phyloP scores from a whole-genome alignment of 2,329 filamentous ascomycete species.

The Colletotrichum tanaceti region DNA sequence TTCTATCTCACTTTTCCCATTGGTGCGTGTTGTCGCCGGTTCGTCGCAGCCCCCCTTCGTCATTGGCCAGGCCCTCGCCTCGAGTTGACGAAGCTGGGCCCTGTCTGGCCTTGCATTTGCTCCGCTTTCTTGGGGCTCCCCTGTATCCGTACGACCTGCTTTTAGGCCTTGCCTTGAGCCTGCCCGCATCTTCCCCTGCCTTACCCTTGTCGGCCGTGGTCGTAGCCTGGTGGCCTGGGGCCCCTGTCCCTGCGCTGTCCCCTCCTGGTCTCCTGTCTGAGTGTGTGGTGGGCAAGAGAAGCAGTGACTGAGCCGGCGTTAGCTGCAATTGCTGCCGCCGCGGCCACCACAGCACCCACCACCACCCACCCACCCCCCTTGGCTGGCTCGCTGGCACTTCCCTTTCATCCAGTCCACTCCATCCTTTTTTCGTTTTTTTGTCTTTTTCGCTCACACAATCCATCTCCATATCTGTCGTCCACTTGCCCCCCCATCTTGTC shows the following conservation, averaged over 20 bases:
- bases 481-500: slow-evolving; percentile 48
- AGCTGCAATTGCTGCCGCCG: slow-evolving; percentile 44
- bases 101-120: slow-evolving; percentile 20
- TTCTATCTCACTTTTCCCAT: slow-evolving; percentile 22
- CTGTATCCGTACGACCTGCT: slow-evolving; percentile 18
- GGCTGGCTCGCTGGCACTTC: neutral
- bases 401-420: slow-evolving; percentile 32
- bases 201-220: slow-evolving; percentile 30
- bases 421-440: slow-evolving; percentile 44
- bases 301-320: slow-evolving; percentile 6
- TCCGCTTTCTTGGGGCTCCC: slow-evolving; percentile 37
- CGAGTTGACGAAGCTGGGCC: slow-evolving; percentile 27
- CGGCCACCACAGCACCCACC: slow-evolving; percentile 48
- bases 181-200: neutral
- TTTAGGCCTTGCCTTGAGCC: neutral
- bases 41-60: neutral
- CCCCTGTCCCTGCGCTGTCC: slow-evolving; percentile 33
- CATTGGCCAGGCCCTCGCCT: slow-evolving; percentile 33
- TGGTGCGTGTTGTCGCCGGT: slow-evolving; percentile 28
- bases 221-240: neutral
- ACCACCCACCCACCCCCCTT: too few species aligned
- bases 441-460: slow-evolving; percentile 44
- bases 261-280: slow-evolving; percentile 29
- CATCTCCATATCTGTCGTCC: slow-evolving; percentile 47
- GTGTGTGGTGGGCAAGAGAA: neutral